Evolutionary conservation across 176 grass and related monocot species (phyloP).

Genomic region (Themeda triandra): DNA sequence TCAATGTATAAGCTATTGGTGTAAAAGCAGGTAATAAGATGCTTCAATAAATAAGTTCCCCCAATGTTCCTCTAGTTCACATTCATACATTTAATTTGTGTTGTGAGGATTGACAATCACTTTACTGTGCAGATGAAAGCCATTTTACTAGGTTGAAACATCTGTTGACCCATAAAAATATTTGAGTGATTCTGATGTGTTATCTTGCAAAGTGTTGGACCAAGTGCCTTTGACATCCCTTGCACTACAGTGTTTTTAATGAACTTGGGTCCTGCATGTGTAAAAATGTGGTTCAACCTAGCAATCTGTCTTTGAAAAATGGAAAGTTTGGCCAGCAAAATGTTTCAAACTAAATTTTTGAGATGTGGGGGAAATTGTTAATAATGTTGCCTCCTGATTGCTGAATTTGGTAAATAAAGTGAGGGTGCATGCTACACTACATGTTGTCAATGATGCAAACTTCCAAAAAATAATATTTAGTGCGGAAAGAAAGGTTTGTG

Average conservation of each 20-base stretch:
- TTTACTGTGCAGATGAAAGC: neutral
- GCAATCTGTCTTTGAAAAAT: neutral
- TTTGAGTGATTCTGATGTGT: neutral
- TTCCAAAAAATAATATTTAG: neutral
- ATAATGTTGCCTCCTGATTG: neutral
- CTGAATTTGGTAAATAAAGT: neutral
- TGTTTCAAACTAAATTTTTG: too few species aligned
- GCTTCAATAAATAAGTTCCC: conserved; percentile 35
- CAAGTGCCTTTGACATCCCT: neutral
- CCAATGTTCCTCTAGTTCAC: neutral
- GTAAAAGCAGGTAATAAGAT: conserved; percentile 27
- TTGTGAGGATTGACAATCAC: neutral
- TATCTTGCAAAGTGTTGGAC: neutral
- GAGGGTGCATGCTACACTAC: neutral
- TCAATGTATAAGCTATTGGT: conserved; percentile 21
- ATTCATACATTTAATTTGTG: neutral
- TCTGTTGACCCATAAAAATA: neutral
- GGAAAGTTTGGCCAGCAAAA: neutral
- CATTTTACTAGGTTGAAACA: conserved; percentile 7
- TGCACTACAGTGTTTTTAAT: neutral
- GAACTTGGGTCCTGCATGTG: neutral
- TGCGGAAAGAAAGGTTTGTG: neutral
- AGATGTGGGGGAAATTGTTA: neutral
- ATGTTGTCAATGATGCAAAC: neutral
- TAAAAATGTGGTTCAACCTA: neutral